Conservation (phyloP, 164 flowering plant genomes). For the Magnolia kwangsiensis region DNA sequence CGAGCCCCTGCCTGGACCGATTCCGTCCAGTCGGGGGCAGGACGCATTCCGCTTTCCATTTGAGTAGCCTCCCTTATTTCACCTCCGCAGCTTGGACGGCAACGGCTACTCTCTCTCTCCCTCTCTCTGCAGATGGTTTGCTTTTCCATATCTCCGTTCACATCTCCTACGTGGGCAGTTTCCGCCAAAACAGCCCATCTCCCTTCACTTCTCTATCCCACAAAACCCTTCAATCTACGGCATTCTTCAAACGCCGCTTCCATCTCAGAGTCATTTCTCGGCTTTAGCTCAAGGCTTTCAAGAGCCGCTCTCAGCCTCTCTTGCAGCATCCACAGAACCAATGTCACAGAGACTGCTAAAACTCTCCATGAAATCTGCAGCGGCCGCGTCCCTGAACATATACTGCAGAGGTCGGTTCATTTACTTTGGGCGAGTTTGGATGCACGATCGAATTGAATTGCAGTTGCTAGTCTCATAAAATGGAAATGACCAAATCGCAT, state of each 20-base stretch:
- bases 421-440: not conserved
- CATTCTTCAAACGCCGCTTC: not conserved
- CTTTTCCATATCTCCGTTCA: not conserved
- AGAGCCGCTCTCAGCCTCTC: not conserved
- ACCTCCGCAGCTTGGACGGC: too few species aligned
- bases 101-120: not conserved
- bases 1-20: too few species aligned
- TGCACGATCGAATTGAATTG: not conserved
- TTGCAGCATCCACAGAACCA: not conserved
- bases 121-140: not conserved
- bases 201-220: not conserved
- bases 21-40: too few species aligned
- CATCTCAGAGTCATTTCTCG: not conserved
- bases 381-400: conserved; percentile 67
- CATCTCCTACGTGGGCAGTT: not conserved
- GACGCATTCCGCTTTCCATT: too few species aligned
- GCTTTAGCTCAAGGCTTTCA: not conserved
- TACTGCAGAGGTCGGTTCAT: conserved; percentile 46
- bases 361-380: conserved; percentile 61
- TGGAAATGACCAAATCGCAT: too few species aligned
- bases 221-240: not conserved
- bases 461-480: not conserved
- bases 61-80: too few species aligned
- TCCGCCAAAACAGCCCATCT: not conserved
- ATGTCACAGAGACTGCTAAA: not conserved